phyloP scores from a whole-genome alignment of 2,329 filamentous ascomycete genomes.

The Colletotrichum abscissum region DNA sequence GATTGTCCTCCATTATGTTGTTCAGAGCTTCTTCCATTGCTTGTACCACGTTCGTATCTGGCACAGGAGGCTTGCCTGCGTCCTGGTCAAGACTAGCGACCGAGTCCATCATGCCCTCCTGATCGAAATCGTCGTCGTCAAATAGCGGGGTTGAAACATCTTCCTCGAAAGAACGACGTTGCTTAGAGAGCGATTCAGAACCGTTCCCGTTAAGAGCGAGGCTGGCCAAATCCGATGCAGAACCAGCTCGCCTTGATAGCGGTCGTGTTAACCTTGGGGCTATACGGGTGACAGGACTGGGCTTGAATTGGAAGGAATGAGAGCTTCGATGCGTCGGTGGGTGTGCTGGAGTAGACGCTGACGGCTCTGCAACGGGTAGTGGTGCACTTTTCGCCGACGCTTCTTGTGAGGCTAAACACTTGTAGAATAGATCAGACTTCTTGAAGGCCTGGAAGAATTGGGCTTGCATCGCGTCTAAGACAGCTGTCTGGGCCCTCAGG shows the following conservation, averaged over 20 bases:
- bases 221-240: conserved; percentile 59
- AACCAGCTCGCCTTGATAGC: conserved; percentile 55
- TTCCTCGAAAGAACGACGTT: conserved; percentile 80
- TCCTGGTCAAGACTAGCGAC: conserved; percentile 84
- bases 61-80: conserved; percentile 62
- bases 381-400: conserved; percentile 53
- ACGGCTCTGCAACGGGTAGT: conserved; percentile 17
- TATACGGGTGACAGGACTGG: conserved; percentile 56
- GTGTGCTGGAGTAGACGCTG: conserved; percentile 3
- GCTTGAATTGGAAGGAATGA: conserved; percentile 55
- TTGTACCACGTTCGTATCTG: conserved; percentile 85
- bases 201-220: conserved; percentile 50
- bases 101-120: conserved; percentile 76
- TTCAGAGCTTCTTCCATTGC: conserved; percentile 93
- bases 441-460: conserved; percentile 88
- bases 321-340: conserved; percentile 38
- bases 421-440: conserved; percentile 94
- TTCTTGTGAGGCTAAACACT: conserved; percentile 92
- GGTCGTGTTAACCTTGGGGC: conserved; percentile 55
- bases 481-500: conserved; percentile 82
- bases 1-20: conserved; percentile 85
- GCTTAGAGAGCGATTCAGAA: conserved; percentile 52
- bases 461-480: conserved; percentile 86
- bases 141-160: conserved; percentile 67
- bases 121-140: conserved; percentile 84